These are phyloP conservation scores for Coniferiporia weirii DNA, from an alignment of 1,284 basidiomycete genomes.

Conservation along the genomic window DNA sequence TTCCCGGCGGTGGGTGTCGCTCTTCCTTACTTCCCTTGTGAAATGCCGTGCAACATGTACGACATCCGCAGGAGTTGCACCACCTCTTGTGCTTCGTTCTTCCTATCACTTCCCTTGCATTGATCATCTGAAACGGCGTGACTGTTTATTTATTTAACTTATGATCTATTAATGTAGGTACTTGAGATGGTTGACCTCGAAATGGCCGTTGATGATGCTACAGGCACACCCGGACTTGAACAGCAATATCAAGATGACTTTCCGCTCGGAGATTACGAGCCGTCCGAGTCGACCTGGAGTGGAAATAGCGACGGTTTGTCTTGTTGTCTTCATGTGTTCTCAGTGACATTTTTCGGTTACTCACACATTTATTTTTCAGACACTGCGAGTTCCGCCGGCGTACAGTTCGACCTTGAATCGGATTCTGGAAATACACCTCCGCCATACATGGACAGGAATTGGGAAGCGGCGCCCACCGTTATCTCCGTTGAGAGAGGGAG, in stretches of 20 bases:
- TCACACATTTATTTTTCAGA: background rate
- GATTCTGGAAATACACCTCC: slow-evolving; percentile 4
- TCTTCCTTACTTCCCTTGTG: slow-evolving; percentile 18
- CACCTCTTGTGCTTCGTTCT: slow-evolving; percentile 30
- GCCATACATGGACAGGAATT: slow-evolving; percentile 2
- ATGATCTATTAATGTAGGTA: slow-evolving; percentile 34
- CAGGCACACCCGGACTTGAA: background rate
- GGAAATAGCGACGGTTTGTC: slow-evolving; percentile 1
- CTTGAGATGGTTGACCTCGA: slow-evolving; percentile 35
- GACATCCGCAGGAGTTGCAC: slow-evolving; percentile 34
- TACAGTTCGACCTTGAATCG: slow-evolving; percentile 5
- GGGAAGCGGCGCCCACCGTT: background rate
- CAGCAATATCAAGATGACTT: background rate
- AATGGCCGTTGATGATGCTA: slow-evolving; percentile 5
- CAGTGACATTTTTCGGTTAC: background rate
- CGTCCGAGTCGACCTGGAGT: slow-evolving; percentile 8
- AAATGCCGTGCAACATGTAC: slow-evolving; percentile 37
- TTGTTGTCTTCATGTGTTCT: background rate
- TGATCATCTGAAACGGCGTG: background rate
- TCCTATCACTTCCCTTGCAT: slow-evolving; percentile 29
- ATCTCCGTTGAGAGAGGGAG: background rate
- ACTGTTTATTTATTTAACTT: slow-evolving; percentile 15
- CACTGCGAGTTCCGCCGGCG: slow-evolving; percentile 3
- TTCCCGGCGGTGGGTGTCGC: slow-evolving; percentile 30
- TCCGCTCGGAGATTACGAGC: background rate